phyloP scores from a whole-genome alignment of 148 eudicot genomes.

The Oxyria digyna region DNA sequence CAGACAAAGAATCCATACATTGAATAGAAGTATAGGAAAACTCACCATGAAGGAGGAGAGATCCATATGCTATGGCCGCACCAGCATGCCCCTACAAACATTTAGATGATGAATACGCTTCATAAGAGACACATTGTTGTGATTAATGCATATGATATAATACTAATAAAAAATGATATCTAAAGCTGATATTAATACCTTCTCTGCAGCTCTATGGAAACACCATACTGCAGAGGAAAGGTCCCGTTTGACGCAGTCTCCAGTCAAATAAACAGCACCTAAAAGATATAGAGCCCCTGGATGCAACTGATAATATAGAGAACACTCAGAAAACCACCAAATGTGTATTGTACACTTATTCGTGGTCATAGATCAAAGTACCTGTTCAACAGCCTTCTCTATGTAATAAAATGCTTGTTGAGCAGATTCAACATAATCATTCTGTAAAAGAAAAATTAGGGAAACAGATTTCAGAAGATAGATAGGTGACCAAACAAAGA shows the following conservation, averaged over 20 bases:
- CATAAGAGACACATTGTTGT: background rate
- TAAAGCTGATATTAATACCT: slow-evolving; percentile 43
- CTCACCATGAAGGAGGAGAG: slow-evolving; percentile 74
- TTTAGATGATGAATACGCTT: background rate
- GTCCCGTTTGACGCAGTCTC: slow-evolving; percentile 86
- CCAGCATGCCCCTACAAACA: slow-evolving; percentile 85
- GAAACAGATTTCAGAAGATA: background rate
- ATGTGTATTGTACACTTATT: background rate
- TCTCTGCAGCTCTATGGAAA: slow-evolving; percentile 84
- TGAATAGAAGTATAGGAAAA: background rate
- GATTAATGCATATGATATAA: background rate
- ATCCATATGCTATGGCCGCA: slow-evolving; percentile 87
- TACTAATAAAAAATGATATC: too few relatives aligned
- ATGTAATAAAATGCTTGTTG: slow-evolving; percentile 85
- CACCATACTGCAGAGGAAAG: slow-evolving; percentile 83
- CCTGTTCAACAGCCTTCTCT: slow-evolving; percentile 92
- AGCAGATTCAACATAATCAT: slow-evolving; percentile 56
- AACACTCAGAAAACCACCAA: slow-evolving; percentile 2
- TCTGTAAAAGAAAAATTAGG: slow-evolving; percentile 25
- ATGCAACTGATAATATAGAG: slow-evolving; percentile 48
- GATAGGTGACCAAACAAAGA: too few relatives aligned
- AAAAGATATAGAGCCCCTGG: slow-evolving; percentile 87
- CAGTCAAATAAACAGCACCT: slow-evolving; percentile 86
- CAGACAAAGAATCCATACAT: background rate
- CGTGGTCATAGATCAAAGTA: too few relatives aligned